phyloP scores from a whole-genome alignment of 2,329 filamentous ascomycete genomes.

The Sporothrix brunneoviolacea region DNA sequence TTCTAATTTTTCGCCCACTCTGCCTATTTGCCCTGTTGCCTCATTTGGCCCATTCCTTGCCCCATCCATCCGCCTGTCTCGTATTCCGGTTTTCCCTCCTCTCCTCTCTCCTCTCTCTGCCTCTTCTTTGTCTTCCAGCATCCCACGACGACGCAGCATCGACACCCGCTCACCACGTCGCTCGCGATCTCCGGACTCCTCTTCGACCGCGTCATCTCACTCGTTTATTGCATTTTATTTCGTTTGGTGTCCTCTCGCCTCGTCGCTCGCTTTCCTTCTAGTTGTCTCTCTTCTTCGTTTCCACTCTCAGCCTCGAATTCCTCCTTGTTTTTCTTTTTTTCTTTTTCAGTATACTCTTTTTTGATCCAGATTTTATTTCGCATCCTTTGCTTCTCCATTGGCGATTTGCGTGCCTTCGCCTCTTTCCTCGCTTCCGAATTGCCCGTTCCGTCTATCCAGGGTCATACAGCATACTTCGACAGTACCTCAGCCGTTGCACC shows the following conservation, averaged over 20 bases:
- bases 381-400: background rate
- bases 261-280: background rate
- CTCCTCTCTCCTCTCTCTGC: background rate
- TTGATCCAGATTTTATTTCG: background rate
- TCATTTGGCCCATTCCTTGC: constrained; percentile 7
- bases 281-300: background rate
- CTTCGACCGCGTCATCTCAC: background rate
- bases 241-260: no score
- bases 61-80: constrained; percentile 13
- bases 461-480: background rate
- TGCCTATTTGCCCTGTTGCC: constrained; percentile 8
- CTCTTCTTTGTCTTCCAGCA: background rate
- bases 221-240: background rate
- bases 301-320: background rate
- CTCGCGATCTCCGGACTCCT: background rate
- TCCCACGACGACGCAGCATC: constrained; percentile 3
- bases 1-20: background rate
- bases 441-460: background rate
- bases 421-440: background rate
- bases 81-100: constrained; percentile 3
- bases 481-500: constrained; percentile 5
- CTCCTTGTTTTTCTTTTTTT: background rate
- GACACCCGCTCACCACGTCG: background rate
- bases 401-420: background rate
- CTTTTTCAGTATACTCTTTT: background rate